phyloP scores from a whole-genome alignment of 331 rosid genomes.

The Rosa hybrid region DNA sequence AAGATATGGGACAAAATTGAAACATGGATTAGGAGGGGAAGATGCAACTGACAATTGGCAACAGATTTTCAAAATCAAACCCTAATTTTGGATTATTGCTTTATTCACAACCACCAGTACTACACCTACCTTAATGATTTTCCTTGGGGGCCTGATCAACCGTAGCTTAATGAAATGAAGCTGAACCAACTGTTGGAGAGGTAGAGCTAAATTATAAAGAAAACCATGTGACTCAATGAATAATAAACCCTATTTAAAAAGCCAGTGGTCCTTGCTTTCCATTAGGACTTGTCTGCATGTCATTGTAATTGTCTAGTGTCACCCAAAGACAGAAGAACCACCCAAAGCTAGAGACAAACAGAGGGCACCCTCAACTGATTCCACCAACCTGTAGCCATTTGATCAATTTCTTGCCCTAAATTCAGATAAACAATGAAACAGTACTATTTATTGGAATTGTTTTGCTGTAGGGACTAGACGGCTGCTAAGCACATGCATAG shows the following conservation, averaged over 20 bases:
- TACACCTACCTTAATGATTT: slow-evolving; percentile 23
- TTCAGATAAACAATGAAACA: slow-evolving; percentile 17
- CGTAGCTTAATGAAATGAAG: slow-evolving; percentile 27
- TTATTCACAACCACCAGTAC: slow-evolving; percentile 20
- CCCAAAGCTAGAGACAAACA: slow-evolving; percentile 76
- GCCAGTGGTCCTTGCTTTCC: slow-evolving; percentile 59
- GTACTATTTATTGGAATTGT: slow-evolving; percentile 16
- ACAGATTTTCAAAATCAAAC: slow-evolving; percentile 6
- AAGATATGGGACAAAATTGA: slow-evolving; percentile 7
- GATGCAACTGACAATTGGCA: slow-evolving; percentile 15
- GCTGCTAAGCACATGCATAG: slow-evolving; percentile 47
- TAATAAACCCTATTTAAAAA: slow-evolving; percentile 9
- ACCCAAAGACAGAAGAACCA: slow-evolving; percentile 61
- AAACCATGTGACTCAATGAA: slow-evolving; percentile 42
- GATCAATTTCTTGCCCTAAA: slow-evolving; percentile 24
- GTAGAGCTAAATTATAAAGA: slow-evolving; percentile 12
- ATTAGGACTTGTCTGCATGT: slow-evolving; percentile 51
- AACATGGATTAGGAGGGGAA: not conserved
- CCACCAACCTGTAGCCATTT: slow-evolving; percentile 58
- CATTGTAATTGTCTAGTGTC: slow-evolving; percentile 44
- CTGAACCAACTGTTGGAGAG: slow-evolving; percentile 18
- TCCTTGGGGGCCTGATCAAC: not conserved
- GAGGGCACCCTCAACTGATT: slow-evolving; percentile 53
- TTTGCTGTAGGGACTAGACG: slow-evolving; percentile 40
- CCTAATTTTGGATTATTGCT: not conserved